These are phyloP conservation scores for Fistulifera pelliculosa DNA, from an alignment of 108 stramenopile genomes.

Conservation along the genomic window DNA sequence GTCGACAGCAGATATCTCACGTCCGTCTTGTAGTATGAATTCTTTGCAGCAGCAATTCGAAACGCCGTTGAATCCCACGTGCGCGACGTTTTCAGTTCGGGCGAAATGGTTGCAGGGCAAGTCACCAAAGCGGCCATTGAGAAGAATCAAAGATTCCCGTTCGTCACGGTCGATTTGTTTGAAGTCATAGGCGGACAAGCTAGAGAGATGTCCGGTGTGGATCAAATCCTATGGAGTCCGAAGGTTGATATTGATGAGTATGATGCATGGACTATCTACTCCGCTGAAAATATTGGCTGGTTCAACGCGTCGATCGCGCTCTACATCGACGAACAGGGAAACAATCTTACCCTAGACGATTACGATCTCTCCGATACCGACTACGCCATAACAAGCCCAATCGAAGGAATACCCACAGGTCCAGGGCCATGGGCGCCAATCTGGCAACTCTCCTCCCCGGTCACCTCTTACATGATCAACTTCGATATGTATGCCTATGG, in stretches of 20 bases:
- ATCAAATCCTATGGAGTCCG: constrained; percentile 5
- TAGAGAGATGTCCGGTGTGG: background rate
- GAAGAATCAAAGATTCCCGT: constrained; percentile 12
- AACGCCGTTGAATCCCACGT: constrained; percentile 1
- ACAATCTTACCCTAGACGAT: background rate
- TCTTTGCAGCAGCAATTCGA: constrained; percentile 3
- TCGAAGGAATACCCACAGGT: no score
- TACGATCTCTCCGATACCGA: no score
- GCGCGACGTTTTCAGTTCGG: background rate
- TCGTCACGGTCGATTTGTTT: constrained; percentile 11
- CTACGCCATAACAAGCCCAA: no score
- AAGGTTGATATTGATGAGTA: background rate
- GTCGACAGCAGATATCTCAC: no score
- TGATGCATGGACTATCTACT: constrained; percentile 8
- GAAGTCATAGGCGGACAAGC: constrained; percentile 6
- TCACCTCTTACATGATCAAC: background rate
- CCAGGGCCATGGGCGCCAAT: constrained; percentile 2
- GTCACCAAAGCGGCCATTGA: background rate
- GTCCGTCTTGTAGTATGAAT: background rate
- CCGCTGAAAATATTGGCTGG: constrained; percentile 8
- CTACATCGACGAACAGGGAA: background rate
- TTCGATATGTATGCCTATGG: background rate
- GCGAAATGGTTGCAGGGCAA: background rate
- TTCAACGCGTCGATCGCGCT: background rate
- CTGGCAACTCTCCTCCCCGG: background rate